phyloP scores from a whole-genome alignment of 306 rosid species.

The Cyamopsis tetragonoloba region DNA sequence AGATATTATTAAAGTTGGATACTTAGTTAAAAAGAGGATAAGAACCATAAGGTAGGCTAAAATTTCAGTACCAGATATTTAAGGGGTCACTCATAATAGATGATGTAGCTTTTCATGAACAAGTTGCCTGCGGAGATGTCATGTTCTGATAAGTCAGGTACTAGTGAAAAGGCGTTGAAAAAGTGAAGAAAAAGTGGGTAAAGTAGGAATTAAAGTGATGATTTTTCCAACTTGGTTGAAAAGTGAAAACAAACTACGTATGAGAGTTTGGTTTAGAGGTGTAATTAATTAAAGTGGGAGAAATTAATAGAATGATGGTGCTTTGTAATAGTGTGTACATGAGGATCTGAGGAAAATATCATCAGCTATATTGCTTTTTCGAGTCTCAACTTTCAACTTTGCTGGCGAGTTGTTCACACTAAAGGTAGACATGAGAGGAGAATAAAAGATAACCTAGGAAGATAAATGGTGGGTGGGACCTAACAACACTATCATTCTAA shows the following conservation, averaged over 20 bases:
- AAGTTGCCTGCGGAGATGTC: slow-evolving; percentile 25
- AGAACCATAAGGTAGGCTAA: not conserved
- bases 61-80: not conserved
- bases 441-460: slow-evolving; percentile 32
- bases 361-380: slow-evolving; percentile 29
- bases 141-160: slow-evolving; percentile 2
- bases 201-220: slow-evolving; percentile 6
- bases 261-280: not conserved
- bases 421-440: slow-evolving; percentile 10
- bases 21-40: not conserved
- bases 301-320: slow-evolving; percentile 22
- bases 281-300: not conserved
- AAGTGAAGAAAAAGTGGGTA: slow-evolving; percentile 30
- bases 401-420: slow-evolving; percentile 23
- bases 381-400: slow-evolving; percentile 35
- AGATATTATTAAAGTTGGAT: not conserved
- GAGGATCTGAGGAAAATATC: slow-evolving; percentile 24
- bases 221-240: slow-evolving; percentile 9
- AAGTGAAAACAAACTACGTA: slow-evolving; percentile 11
- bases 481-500: slow-evolving; percentile 19
- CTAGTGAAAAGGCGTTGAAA: not conserved
- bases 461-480: slow-evolving; percentile 39
- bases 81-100: not conserved
- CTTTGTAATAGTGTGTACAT: not conserved
- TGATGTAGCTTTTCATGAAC: not conserved